Base-by-base conservation (phyloP, 2,329 filamentous ascomycete genomes). In the Geosmithia flava region DNA sequence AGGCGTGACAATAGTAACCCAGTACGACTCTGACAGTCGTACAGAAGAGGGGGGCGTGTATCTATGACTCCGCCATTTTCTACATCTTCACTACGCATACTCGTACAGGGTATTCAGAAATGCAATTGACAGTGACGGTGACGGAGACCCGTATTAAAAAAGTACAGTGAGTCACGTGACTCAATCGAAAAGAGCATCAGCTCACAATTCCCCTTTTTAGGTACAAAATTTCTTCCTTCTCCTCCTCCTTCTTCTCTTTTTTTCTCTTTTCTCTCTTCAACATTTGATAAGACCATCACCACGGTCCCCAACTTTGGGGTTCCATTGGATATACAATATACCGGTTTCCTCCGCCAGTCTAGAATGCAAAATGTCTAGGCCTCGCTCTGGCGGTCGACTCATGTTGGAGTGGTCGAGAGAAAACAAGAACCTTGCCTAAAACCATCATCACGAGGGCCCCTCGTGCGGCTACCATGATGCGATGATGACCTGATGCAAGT, bases 381-480 rank as follows among this genome's bases (percentile, higher is more conserved):
- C 47, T 53, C 56, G 56, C 59, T 62, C 60, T 63, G 59, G 71
- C 75, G 75, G 64, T 68, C 69, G 71, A 70, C 71, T 64, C 50
- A 19, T 42, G 48, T 54, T 30, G n/a, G 37, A 65, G 70, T 72
- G 68, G 76, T 78, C 76, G 61, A 80, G 76, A 81, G 60, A 55
- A 68, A 75, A 42, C 20, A 20, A 15, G 15, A 70, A 74, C 74
- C 68, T 78, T 79, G 74, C 68, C 69, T 73, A 81, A 81, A 80
- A 81, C 77, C 77, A 80, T 81, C 67, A 71, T 78, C 76, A 78
- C 74, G 77, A 81, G 77, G 75, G 76, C 76, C 76, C 74, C 74
- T 72, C 64, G 74, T 62, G 74, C 66, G 75, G 75, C 74, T 70
- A 60, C 75, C 77, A 80, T 79, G 77, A 80, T 76, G 70, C 74